Conservation (phyloP, 331 rosid species). For the Malus hybrid region DNA sequence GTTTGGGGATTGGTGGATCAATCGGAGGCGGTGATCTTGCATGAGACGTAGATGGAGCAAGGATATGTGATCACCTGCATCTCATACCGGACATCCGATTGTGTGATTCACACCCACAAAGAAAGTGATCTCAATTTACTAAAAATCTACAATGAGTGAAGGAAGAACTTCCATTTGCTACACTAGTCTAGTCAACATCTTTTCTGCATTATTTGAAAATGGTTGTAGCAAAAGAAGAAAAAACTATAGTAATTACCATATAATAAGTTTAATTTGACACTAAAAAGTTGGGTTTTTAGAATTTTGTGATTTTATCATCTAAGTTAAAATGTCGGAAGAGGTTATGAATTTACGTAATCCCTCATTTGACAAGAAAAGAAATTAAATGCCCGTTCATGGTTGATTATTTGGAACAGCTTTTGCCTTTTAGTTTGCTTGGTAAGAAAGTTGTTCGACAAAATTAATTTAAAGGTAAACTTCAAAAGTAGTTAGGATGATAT, state of each 20-base stretch:
- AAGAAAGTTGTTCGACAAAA: too few species aligned
- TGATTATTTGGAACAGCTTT: neutral
- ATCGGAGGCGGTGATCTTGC: slow-evolving; percentile 53
- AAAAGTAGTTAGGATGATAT: too few species aligned
- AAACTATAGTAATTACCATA: neutral
- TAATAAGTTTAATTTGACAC: neutral
- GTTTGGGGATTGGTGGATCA: slow-evolving; percentile 47
- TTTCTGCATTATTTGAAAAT: neutral
- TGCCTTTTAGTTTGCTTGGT: neutral
- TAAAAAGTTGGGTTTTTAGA: neutral
- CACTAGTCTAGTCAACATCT: neutral
- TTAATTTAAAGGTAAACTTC: neutral
- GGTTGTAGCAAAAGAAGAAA: neutral
- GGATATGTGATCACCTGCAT: slow-evolving; percentile 52
- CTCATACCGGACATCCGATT: slow-evolving; percentile 52
- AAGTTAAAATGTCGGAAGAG: neutral
- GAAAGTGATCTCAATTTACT: slow-evolving; percentile 41
- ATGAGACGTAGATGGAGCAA: slow-evolving; percentile 40
- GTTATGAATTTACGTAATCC: too few species aligned
- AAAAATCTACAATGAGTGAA: neutral
- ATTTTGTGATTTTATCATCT: neutral
- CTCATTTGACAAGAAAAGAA: too few species aligned
- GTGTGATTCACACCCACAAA: slow-evolving; percentile 61
- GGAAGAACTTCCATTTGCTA: neutral
- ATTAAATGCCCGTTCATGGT: neutral